phyloP scores from a whole-genome alignment of 306 rosid genomes.

The Comarum palustre region DNA sequence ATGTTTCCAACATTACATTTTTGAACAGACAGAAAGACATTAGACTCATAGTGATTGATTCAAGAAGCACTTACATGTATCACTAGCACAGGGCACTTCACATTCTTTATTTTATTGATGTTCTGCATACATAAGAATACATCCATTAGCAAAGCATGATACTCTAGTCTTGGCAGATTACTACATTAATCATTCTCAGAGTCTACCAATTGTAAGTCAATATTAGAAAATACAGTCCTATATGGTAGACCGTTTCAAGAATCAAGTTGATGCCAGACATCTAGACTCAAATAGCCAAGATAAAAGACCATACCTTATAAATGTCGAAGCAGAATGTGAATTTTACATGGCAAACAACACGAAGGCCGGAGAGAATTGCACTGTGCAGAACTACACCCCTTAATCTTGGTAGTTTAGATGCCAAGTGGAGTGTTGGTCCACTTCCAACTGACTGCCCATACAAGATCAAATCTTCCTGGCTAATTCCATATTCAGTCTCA shows the following conservation, averaged over 20 bases:
- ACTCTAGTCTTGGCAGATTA: slow-evolving; percentile 4
- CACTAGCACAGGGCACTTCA: slow-evolving; percentile 93
- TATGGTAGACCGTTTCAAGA: slow-evolving; percentile 11
- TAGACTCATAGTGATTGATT: neutral
- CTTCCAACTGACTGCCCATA: slow-evolving; percentile 99
- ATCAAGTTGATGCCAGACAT: neutral
- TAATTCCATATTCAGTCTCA: slow-evolving; percentile 79
- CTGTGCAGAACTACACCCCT: slow-evolving; percentile 93
- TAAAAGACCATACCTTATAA: slow-evolving; percentile 60
- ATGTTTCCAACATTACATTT: neutral
- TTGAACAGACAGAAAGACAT: slow-evolving; percentile 16
- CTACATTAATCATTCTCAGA: neutral
- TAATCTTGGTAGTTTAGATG: slow-evolving; percentile 84
- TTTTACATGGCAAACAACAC: slow-evolving; percentile 89
- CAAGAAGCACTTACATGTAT: slow-evolving; percentile 78
- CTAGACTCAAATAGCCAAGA: slow-evolving; percentile 7
- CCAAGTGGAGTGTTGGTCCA: slow-evolving; percentile 95
- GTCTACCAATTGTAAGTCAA: neutral
- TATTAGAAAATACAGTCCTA: neutral
- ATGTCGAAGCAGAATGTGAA: slow-evolving; percentile 87
- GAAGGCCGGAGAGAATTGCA: slow-evolving; percentile 91
- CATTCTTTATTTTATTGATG: slow-evolving; percentile 88
- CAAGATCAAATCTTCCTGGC: slow-evolving; percentile 92
- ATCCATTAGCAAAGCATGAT: slow-evolving; percentile 15
- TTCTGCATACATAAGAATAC: slow-evolving; percentile 56